Evolutionary conservation across 441 rosid genomes (phyloP).

Genomic region (Croton setiger): DNA sequence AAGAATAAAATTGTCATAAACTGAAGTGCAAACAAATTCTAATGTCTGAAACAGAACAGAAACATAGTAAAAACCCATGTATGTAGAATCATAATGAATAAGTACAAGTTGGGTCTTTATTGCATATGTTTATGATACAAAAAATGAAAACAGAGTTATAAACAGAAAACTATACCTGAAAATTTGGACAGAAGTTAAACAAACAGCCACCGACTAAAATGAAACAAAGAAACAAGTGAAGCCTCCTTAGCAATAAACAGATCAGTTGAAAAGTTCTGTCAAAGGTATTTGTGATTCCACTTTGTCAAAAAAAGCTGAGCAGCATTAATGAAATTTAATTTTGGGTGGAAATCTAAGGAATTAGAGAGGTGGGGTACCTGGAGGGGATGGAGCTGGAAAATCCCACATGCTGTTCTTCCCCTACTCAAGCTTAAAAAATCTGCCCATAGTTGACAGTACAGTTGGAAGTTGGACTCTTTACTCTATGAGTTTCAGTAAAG

Average conservation of each 20-base stretch:
- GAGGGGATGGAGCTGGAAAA: slow-evolving; percentile 24
- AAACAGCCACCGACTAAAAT: slow-evolving; percentile 1
- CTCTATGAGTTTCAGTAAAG: background rate
- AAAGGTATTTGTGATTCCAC: background rate
- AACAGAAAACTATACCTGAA: slow-evolving; percentile 15
- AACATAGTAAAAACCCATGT: slow-evolving; percentile 1
- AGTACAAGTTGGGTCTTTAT: background rate
- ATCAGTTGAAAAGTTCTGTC: background rate
- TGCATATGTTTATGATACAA: background rate
- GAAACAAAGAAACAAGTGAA: slow-evolving; percentile 14
- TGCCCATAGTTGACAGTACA: background rate
- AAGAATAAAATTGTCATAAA: background rate
- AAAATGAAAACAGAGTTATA: background rate
- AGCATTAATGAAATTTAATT: background rate
- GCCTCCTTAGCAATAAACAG: slow-evolving; percentile 9
- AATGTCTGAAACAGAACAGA: slow-evolving; percentile 14
- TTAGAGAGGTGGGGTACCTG: slow-evolving; percentile 13
- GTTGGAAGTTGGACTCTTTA: slow-evolving; percentile 2
- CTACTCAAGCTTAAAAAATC: slow-evolving; percentile 15
- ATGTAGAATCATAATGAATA: background rate
- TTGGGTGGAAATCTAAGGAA: slow-evolving; percentile 10
- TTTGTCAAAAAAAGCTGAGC: background rate
- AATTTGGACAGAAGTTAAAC: slow-evolving; percentile 9
- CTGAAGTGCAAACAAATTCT: background rate
- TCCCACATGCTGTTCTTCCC: slow-evolving; percentile 26